Evolutionary conservation across 768 basidiomycete species (phyloP), one percentile per base, ranked within the genome.

Genomic region (Tephrocybe sp.): DNA sequence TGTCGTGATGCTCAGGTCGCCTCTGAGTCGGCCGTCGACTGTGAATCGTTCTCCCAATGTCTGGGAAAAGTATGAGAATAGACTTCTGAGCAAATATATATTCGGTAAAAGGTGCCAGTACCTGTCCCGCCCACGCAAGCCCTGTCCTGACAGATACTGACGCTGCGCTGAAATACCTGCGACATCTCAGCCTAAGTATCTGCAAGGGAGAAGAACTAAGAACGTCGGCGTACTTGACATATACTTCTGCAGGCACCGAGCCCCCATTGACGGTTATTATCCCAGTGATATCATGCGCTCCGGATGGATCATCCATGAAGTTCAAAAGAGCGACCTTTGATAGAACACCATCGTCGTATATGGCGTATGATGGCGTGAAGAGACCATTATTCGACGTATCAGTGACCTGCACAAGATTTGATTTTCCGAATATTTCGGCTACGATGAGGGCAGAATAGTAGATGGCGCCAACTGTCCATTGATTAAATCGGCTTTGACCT

Each of bases 111-210:
- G 73, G 16, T n/a, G n/a, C n/a, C 19, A 47, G 32, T 40, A 85
- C 85, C 70, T 88, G 90, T 5, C 82, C 82, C 3, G 85, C 89
- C 88, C 89, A 92, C 0, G 81, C 84, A 51, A 90, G 80, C 60
- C 87, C 83, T 46, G 69, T 73, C 60, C 80, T 84, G 51, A 81
- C 77, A 1, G 79, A 69, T 3, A 88, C 82, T 1, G 78, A 77
- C 0, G 70, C 60, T 0, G 87, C 84, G 0, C 60, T 52, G 22
- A 87, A 71, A 59, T 85, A 88, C 59, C 83, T 82, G 36, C 13
- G 16, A 36, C 22, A 16, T 10, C 48, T 43, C 10, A 51, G 13
- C 31, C 9, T 4, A 5, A 20, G 23, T 12, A 9, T 5, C 31
- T 14, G 7, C 3, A 5, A 36, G 34, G 14, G 5, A 13, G n/a